Conservation (phyloP, 2,329 filamentous ascomycete genomes). For the Cryphonectria naterciae region DNA sequence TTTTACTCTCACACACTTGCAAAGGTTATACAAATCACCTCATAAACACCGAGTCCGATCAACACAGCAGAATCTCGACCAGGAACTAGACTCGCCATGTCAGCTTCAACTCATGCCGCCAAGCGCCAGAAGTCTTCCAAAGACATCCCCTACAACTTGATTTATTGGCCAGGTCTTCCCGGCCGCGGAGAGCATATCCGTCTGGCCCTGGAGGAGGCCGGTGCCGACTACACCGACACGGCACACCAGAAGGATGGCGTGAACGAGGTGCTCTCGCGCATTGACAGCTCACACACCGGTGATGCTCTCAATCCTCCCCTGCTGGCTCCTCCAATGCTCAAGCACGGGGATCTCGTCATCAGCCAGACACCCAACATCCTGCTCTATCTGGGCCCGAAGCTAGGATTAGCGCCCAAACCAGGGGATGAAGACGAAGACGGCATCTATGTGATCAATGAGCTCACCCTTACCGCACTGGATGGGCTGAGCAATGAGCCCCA, state of each 20-base stretch:
- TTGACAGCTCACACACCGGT: slow-evolving; percentile 49
- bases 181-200: slow-evolving; percentile 77
- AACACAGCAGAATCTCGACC: background rate
- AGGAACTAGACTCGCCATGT: slow-evolving; percentile 8
- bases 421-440: slow-evolving; percentile 45
- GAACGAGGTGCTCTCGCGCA: slow-evolving; percentile 51
- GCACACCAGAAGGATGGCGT: slow-evolving; percentile 54
- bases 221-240: slow-evolving; percentile 66
- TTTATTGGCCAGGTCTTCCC: slow-evolving; percentile 74
- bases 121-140: slow-evolving; percentile 49
- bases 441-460: slow-evolving; percentile 62
- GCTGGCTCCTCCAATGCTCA: slow-evolving; percentile 70
- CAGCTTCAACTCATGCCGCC: slow-evolving; percentile 23
- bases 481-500: slow-evolving; percentile 72
- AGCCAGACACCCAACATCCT: slow-evolving; percentile 76
- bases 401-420: slow-evolving; percentile 57
- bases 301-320: slow-evolving; percentile 65
- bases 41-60: background rate
- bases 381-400: slow-evolving; percentile 65
- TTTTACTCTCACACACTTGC: background rate
- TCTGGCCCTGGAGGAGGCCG: slow-evolving; percentile 71
- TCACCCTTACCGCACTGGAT: slow-evolving; percentile 73
- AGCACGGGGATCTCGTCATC: slow-evolving; percentile 63
- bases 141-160: slow-evolving; percentile 61
- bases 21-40: background rate